phyloP scores from a whole-genome alignment of 352 stramenopile genomes.

The Phytophthora sp. region DNA sequence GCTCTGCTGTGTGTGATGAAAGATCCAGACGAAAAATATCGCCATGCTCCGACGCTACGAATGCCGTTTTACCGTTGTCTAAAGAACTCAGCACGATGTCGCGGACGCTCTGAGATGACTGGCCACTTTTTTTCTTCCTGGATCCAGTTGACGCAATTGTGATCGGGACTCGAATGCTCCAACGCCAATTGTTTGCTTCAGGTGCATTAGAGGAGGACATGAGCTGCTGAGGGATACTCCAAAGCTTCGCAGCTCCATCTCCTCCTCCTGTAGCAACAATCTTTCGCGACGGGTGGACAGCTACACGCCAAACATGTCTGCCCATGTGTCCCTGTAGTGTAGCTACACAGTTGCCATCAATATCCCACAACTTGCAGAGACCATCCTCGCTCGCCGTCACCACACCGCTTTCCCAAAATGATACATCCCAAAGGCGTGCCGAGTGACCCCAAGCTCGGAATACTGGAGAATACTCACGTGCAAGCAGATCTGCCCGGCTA shows the following conservation, averaged over 20 bases:
- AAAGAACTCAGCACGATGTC: slow-evolving; percentile 51
- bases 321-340: slow-evolving; percentile 79
- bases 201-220: slow-evolving; percentile 39
- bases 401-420: slow-evolving; percentile 55
- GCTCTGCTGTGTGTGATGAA: slow-evolving; percentile 26
- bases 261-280: slow-evolving; percentile 74
- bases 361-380: slow-evolving; percentile 76
- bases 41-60: slow-evolving; percentile 72
- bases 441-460: slow-evolving; percentile 85
- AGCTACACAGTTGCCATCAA: slow-evolving; percentile 63
- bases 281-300: slow-evolving; percentile 53
- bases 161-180: slow-evolving; percentile 32
- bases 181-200: slow-evolving; percentile 12
- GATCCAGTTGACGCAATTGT: neutral
- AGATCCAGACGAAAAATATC: slow-evolving; percentile 59
- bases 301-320: slow-evolving; percentile 80
- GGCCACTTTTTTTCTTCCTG: slow-evolving; percentile 37
- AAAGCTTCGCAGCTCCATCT: slow-evolving; percentile 85
- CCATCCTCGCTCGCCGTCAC: slow-evolving; percentile 83
- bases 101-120: slow-evolving; percentile 49
- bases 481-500: slow-evolving; percentile 22
- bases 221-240: slow-evolving; percentile 66
- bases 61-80: slow-evolving; percentile 38
- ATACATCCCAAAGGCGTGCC: slow-evolving; percentile 87
- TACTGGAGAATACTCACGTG: slow-evolving; percentile 43